These are phyloP conservation scores for Trichosporon coremiiforme DNA, from an alignment of 1,284 basidiomycete genomes.

Conservation along the genomic window DNA sequence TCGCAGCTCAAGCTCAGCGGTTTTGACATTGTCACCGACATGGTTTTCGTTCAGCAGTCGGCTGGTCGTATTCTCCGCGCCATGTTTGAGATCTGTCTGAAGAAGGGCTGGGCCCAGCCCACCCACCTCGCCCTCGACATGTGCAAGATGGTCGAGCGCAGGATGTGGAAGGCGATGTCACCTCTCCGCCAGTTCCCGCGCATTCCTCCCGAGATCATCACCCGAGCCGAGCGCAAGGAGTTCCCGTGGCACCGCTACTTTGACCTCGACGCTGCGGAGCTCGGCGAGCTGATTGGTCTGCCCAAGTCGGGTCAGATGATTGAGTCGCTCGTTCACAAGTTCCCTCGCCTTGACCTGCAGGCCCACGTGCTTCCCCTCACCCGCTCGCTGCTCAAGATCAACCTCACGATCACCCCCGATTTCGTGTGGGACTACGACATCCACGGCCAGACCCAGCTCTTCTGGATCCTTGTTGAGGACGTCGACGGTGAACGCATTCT, in stretches of 20 bases:
- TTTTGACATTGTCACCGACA: conserved; percentile 96
- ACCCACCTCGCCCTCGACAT: conserved; percentile 88
- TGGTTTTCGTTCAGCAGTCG: conserved; percentile 94
- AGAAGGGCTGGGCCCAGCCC: conserved; percentile 95
- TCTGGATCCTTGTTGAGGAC: conserved; percentile 93
- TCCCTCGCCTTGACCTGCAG: conserved; percentile 91
- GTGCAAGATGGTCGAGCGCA: conserved; percentile 95
- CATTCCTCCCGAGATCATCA: conserved; percentile 69
- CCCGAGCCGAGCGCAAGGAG: conserved; percentile 95
- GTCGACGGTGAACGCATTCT: conserved; percentile 95
- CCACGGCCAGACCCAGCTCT: conserved; percentile 83
- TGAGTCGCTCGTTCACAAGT: conserved; percentile 92
- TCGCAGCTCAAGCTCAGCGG: conserved; percentile 92
- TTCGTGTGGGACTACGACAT: conserved; percentile 97
- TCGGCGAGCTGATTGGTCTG: conserved; percentile 91
- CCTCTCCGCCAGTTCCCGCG: conserved; percentile 90
- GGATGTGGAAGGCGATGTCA: conserved; percentile 98
- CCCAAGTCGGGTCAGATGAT: conserved; percentile 89
- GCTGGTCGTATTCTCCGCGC: conserved; percentile 92
- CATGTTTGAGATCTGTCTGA: conserved; percentile 97
- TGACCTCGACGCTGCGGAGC: conserved; percentile 81
- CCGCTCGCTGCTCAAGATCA: conserved; percentile 80
- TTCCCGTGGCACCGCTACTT: conserved; percentile 98
- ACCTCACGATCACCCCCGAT: conserved; percentile 88
- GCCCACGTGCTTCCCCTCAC: conserved; percentile 95